A percentile compares a stretch with the other conserved stretches of the same genome.
Conservation (phyloP, 306 rosid genomes). For the Dicorynia guianensis region DNA sequence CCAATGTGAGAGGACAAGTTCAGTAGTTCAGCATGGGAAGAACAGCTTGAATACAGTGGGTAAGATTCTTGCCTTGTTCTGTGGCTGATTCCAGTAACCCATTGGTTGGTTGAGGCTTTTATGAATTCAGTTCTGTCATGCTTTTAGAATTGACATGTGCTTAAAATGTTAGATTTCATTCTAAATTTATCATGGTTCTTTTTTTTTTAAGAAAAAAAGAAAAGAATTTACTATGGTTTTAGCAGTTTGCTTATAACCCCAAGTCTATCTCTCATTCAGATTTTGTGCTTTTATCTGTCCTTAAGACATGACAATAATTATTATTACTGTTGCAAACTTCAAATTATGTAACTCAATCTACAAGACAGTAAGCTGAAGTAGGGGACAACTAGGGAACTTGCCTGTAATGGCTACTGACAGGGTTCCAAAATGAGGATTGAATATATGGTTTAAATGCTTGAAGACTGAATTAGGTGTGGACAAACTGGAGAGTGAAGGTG, state of each 20-base stretch:
- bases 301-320: background rate
- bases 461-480: too few species aligned
- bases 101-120: conserved; percentile 19
- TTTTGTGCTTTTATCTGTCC: conserved; percentile 8
- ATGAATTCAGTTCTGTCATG: conserved; percentile 31
- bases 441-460: too few species aligned
- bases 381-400: background rate
- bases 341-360: conserved; percentile 16
- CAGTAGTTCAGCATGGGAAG: conserved; percentile 44
- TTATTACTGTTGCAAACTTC: background rate
- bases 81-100: conserved; percentile 26
- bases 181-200: conserved; percentile 14
- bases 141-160: conserved; percentile 26
- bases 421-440: too few species aligned
- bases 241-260: conserved; percentile 3
- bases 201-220: too few species aligned
- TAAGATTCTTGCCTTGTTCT: conserved; percentile 50
- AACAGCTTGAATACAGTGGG: conserved; percentile 53
- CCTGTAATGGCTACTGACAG: too few species aligned
- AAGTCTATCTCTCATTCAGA: background rate
- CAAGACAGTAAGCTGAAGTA: conserved; percentile 21
- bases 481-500: too few species aligned
- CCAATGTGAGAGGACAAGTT: conserved; percentile 42
- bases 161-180: conserved; percentile 32
- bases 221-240: background rate